Evolutionary conservation across 2,329 filamentous ascomycete species (phyloP).

Genomic region (Magnaporthales sp.): DNA sequence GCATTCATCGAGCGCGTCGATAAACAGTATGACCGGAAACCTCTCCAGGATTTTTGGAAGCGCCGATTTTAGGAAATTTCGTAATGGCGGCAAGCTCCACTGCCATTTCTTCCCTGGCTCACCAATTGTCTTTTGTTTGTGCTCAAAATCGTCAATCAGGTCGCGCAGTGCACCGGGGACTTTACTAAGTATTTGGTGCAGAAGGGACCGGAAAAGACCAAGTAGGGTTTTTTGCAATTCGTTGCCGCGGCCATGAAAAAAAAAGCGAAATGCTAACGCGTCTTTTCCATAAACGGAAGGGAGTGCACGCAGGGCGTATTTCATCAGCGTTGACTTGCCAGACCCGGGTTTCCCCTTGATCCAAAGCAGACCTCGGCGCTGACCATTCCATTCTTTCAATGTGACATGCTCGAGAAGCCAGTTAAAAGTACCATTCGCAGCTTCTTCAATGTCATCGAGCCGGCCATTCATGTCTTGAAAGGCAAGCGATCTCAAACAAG

Average conservation of each 20-base stretch:
- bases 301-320: slow-evolving; percentile 16
- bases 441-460: slow-evolving; percentile 13
- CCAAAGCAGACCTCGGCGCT: slow-evolving; percentile 22
- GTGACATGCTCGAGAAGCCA: slow-evolving; percentile 20
- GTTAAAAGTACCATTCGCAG: slow-evolving; percentile 18
- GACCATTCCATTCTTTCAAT: slow-evolving; percentile 9
- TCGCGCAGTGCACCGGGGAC: slow-evolving; percentile 11
- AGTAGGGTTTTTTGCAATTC: slow-evolving; percentile 21
- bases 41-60: slow-evolving; percentile 14
- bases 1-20: slow-evolving; percentile 27
- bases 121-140: slow-evolving; percentile 1
- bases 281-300: neutral
- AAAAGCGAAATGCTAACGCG: slow-evolving; percentile 21
- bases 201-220: slow-evolving; percentile 24
- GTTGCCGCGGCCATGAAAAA: slow-evolving; percentile 24
- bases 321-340: slow-evolving; percentile 22
- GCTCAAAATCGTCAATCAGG: slow-evolving; percentile 7
- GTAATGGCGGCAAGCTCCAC: slow-evolving; percentile 18
- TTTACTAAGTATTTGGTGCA: slow-evolving; percentile 22
- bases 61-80: slow-evolving; percentile 10
- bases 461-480: slow-evolving; percentile 21
- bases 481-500: slow-evolving; percentile 22
- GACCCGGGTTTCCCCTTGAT: slow-evolving; percentile 27
- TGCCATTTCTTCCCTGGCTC: slow-evolving; percentile 14
- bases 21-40: slow-evolving; percentile 17